Evolutionary conservation across 192 early-diverging fungal species (phyloP).

Genomic region (Dispira parvispora): DNA sequence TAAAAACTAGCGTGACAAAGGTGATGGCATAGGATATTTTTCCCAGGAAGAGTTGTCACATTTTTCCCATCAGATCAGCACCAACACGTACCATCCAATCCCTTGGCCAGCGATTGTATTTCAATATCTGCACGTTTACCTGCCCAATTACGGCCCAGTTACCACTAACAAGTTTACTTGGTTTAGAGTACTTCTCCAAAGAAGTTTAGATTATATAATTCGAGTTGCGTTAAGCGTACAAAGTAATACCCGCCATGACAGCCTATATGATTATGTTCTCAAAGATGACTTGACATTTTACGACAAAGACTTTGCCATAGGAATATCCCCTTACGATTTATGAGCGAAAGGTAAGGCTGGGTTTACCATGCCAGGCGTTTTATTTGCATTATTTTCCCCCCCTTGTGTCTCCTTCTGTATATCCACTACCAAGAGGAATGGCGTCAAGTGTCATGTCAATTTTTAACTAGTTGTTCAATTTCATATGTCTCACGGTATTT

Average conservation of each 20-base stretch:
- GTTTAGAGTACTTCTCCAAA: background rate
- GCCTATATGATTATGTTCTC: background rate
- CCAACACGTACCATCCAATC: too few relatives aligned
- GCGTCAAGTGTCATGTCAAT: conserved; percentile 1
- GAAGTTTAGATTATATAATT: background rate
- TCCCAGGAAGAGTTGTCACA: too few relatives aligned
- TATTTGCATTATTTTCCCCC: background rate
- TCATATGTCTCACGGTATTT: too few relatives aligned
- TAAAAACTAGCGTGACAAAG: too few relatives aligned
- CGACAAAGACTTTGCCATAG: background rate
- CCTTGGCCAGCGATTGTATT: too few relatives aligned
- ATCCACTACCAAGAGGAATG: background rate
- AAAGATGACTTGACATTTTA: background rate
- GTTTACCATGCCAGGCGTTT: conserved; percentile 3
- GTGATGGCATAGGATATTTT: too few relatives aligned
- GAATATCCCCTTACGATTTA: background rate
- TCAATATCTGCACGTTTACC: too few relatives aligned
- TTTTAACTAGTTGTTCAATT: background rate
- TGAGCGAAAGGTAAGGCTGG: conserved; percentile 1
- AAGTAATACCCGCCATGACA: background rate
- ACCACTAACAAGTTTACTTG: background rate
- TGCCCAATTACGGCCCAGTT: too few relatives aligned
- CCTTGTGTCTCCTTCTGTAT: conserved; percentile 3
- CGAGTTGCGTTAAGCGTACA: background rate
- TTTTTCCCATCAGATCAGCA: too few relatives aligned